Evolutionary conservation across 1,139 yeast species (phyloP).

Genomic region (Debaryomyces subglobosus): DNA sequence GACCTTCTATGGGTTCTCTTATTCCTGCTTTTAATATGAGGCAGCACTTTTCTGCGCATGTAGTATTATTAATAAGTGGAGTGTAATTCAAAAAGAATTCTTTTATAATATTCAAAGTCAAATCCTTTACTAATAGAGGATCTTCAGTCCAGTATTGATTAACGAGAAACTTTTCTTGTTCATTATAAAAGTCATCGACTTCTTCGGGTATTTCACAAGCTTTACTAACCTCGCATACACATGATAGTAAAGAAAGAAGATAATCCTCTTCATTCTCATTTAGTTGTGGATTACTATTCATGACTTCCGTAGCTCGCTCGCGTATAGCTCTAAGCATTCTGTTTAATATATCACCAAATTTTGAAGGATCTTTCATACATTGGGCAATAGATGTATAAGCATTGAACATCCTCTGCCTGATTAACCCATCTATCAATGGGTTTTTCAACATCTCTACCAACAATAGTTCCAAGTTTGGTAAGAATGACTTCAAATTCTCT

Average conservation of each 20-base stretch:
- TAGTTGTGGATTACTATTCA: slow-evolving; percentile 13
- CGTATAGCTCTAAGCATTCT: slow-evolving; percentile 26
- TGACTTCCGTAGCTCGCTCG: slow-evolving; percentile 18
- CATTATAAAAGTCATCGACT: slow-evolving; percentile 40
- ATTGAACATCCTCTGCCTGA: slow-evolving; percentile 62
- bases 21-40: slow-evolving; percentile 59
- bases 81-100: slow-evolving; percentile 45
- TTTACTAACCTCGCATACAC: slow-evolving; percentile 68
- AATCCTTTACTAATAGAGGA: slow-evolving; percentile 41
- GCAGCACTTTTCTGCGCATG: slow-evolving; percentile 60
- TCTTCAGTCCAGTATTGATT: slow-evolving; percentile 46
- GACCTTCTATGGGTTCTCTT: slow-evolving; percentile 56
- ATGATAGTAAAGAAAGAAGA: slow-evolving; percentile 56
- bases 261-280: slow-evolving; percentile 39
- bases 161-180: slow-evolving; percentile 25
- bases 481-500: slow-evolving; percentile 42
- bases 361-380: slow-evolving; percentile 47
- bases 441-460: slow-evolving; percentile 57
- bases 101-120: slow-evolving; percentile 43
- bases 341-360: slow-evolving; percentile 25
- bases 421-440: slow-evolving; percentile 46
- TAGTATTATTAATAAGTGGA: slow-evolving; percentile 32
- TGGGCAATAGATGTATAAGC: slow-evolving; percentile 66
- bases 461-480: slow-evolving; percentile 56
- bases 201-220: slow-evolving; percentile 67